A percentile compares a stretch with the other conserved stretches of the same genome.
Evolutionary conservation across 2,329 filamentous ascomycete genomes (phyloP).

Genomic region (Fusarium domesticum): DNA sequence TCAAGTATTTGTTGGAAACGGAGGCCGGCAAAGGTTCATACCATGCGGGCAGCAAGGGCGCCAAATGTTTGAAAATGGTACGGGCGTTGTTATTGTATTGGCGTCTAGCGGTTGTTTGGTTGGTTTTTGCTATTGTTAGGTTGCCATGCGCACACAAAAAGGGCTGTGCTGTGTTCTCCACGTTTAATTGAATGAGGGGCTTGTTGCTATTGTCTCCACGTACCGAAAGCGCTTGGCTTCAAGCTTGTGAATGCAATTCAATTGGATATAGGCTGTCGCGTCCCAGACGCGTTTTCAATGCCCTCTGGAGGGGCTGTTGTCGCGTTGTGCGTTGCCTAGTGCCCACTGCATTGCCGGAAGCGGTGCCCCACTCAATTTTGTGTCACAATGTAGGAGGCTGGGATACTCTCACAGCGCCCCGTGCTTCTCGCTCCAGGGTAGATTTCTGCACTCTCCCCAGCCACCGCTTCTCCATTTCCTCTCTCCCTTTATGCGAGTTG

Average conservation of each 20-base stretch:
- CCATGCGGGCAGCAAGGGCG: background rate
- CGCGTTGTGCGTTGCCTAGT: too few species aligned
- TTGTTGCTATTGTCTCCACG: constrained; percentile 16
- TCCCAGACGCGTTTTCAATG: constrained; percentile 28
- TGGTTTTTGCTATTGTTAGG: constrained; percentile 1
- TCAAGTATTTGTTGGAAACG: background rate
- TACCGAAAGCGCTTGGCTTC: constrained; percentile 2
- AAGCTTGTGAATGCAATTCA: constrained; percentile 11
- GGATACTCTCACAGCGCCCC: constrained; percentile 5
- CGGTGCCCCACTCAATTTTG: too few species aligned
- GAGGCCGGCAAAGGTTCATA: background rate
- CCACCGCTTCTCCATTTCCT: constrained; percentile 23
- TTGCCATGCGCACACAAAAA: constrained; percentile 1
- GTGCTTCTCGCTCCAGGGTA: constrained; percentile 26
- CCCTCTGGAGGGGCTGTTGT: constrained; percentile 11
- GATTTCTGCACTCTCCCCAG: constrained; percentile 24
- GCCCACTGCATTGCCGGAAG: too few species aligned
- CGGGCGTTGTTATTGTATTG: background rate
- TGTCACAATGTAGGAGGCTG: constrained; percentile 26
- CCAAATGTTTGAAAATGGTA: background rate
- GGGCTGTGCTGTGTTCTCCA: constrained; percentile 7
- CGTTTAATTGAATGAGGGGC: constrained; percentile 21
- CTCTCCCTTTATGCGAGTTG: constrained; percentile 21
- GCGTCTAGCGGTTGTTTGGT: background rate
- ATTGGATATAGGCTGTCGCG: constrained; percentile 29